A percentile compares a stretch with the other conserved stretches of the same genome.
Evolutionary conservation across 768 basidiomycete species (phyloP).

Genomic region (Pholiota molesta): DNA sequence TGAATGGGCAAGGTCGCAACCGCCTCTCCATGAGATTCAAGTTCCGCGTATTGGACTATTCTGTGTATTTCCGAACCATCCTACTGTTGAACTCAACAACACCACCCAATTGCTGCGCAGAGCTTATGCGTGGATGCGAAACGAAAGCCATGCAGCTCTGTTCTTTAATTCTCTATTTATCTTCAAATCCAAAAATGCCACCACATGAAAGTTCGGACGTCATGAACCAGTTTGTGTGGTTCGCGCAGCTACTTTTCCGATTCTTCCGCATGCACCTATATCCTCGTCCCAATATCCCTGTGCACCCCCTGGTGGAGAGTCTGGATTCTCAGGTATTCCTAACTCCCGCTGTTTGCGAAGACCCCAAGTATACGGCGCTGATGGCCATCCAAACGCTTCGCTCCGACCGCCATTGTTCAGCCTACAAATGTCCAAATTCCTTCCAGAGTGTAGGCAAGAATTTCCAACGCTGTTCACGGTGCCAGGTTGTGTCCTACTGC

Average conservation of each 20-base stretch:
- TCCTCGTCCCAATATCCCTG: neutral
- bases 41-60: neutral
- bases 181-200: neutral
- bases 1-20: neutral
- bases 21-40: neutral
- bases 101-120: neutral
- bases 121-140: neutral
- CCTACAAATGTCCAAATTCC: neutral
- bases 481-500: neutral
- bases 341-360: neutral
- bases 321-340: neutral
- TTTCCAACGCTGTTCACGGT: neutral
- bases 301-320: neutral
- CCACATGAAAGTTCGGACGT: neutral
- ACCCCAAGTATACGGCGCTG: neutral
- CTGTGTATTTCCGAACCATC: neutral
- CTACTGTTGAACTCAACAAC: neutral
- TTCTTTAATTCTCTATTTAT: neutral
- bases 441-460: neutral
- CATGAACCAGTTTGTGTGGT: neutral
- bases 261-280: neutral
- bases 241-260: neutral
- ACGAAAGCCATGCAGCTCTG: neutral
- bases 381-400: neutral
- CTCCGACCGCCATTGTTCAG: neutral